A percentile compares a stretch with the other conserved stretches of the same genome.
These are phyloP conservation scores for Echinochloa phyllopogon DNA, from an alignment of 176 grass and related monocot genomes.

Conservation along the genomic window DNA sequence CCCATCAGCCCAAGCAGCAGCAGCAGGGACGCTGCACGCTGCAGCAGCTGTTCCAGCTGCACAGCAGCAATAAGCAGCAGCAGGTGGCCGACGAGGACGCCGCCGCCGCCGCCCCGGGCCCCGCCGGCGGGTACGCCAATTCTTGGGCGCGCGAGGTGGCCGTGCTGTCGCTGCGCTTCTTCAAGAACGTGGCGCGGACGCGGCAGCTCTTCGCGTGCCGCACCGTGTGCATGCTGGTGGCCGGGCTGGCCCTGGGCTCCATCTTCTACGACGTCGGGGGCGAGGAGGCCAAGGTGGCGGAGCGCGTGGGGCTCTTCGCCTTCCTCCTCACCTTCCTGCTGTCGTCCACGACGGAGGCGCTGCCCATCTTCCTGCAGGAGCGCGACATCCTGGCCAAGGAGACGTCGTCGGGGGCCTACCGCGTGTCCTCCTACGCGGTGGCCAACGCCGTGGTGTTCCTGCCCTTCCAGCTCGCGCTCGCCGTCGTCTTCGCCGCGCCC, in stretches of 20 bases:
- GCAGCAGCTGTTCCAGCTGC: conserved; percentile 33
- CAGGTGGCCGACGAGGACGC: not conserved
- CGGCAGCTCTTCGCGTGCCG: conserved; percentile 31
- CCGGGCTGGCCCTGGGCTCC: conserved; percentile 34
- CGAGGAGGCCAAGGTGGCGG: conserved; percentile 33
- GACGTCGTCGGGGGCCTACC: conserved; percentile 30
- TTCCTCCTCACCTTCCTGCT: conserved; percentile 43
- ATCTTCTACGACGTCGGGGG: conserved; percentile 41
- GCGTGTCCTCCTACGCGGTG: conserved; percentile 22
- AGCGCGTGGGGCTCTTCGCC: conserved; percentile 39
- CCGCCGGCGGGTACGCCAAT: not conserved
- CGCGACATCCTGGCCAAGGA: conserved; percentile 42
- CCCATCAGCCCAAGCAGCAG: too few species aligned
- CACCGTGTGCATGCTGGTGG: conserved; percentile 36
- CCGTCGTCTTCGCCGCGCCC: conserved; percentile 13
- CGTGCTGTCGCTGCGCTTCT: conserved; percentile 23
- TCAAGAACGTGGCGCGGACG: conserved; percentile 36
- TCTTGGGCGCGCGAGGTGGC: conserved; percentile 12
- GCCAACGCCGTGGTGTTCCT: conserved; percentile 39
- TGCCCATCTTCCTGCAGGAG: conserved; percentile 46
- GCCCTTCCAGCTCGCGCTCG: conserved; percentile 34
- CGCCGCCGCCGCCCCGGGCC: not conserved
- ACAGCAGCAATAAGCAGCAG: conserved; percentile 11
- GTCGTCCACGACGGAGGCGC: conserved; percentile 38
- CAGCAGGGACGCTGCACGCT: conserved; percentile 1